Evolutionary conservation across 495 filamentous ascomycete species (phyloP), one percentile per base, ranked within the genome.

Genomic region (Glarea lozoyensis): DNA sequence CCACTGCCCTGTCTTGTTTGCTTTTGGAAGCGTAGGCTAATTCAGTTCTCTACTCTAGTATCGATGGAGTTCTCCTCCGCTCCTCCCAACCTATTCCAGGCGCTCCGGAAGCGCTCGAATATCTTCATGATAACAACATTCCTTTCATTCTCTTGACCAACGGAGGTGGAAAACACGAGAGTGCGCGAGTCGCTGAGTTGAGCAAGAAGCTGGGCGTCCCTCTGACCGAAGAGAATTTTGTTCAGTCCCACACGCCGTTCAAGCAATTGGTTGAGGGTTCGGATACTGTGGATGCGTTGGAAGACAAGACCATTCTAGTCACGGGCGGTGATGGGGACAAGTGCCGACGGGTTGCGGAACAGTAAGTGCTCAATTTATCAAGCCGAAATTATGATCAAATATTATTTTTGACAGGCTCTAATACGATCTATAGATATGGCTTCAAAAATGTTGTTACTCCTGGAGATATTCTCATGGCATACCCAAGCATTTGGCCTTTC

Each of bases 1-100:
- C 25, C n/a, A 29, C 25, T 29, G n/a, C 21, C 30, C 20, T 9
- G 4, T 21, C 4, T 17, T 23, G 17, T 1, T 36, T 15, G 15
- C 30, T 19, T 24, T 36, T 9, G 11, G 11, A 41, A 29, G n/a
- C 7, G 23, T n/a, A 10, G 7, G n/a, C 7, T n/a, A n/a, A 29
- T 29, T 29, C 7, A n/a, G 25, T n/a, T n/a, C 25, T 15, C 3
- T n/a, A 20, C 11, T 10, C 11, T 41, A 57, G 54, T 60, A 94
- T 97, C 56, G 92, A 99, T 59, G 93, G 93, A 46, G 93, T 99
- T 19, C 81, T 99, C 15, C 71, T 95, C n/a, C 87, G 88, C 57
- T 79, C 81, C 49, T 77, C 82, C 0, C 76, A 75, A 41, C 81
- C 88, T 7, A 78, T 94, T 24, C 81, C 88, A n/a, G 78, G 80